phyloP scores from a whole-genome alignment of 176 grass and related monocot genomes.

The Juncus effusus region DNA sequence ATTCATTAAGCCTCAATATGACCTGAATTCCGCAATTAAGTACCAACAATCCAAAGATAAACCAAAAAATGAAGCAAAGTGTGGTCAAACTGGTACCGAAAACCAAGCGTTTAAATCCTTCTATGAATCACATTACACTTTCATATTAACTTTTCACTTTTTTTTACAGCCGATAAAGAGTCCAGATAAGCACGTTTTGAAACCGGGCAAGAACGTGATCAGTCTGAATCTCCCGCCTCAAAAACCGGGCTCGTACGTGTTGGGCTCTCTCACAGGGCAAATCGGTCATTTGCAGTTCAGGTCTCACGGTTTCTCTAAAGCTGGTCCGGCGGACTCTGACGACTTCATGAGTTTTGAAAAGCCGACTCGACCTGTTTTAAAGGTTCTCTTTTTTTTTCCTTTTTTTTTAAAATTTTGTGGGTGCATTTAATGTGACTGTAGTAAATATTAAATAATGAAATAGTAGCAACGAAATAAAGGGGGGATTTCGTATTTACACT shows the following conservation, averaged over 20 bases:
- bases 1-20: too few relatives aligned
- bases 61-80: too few relatives aligned
- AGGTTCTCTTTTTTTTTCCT: conserved; percentile 42
- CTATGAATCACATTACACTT: not conserved
- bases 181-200: conserved; percentile 53
- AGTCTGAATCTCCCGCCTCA: conserved; percentile 80
- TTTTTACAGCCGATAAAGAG: conserved; percentile 77
- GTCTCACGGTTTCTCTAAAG: conserved; percentile 97
- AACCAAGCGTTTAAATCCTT: too few relatives aligned
- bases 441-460: too few relatives aligned
- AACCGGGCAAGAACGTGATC: conserved; percentile 81
- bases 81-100: too few relatives aligned
- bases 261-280: conserved; percentile 94
- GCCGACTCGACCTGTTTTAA: conserved; percentile 90
- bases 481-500: too few relatives aligned
- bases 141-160: not conserved
- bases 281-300: conserved; percentile 94
- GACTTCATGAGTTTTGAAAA: conserved; percentile 99
- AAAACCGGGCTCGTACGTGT: conserved; percentile 93
- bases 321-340: conserved; percentile 72
- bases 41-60: too few relatives aligned
- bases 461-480: too few relatives aligned
- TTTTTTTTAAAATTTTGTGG: too few relatives aligned
- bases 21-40: too few relatives aligned
- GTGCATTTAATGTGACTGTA: too few relatives aligned